Conservation (phyloP, 805 yeast species). For the Pichia sporocuriosa region DNA sequence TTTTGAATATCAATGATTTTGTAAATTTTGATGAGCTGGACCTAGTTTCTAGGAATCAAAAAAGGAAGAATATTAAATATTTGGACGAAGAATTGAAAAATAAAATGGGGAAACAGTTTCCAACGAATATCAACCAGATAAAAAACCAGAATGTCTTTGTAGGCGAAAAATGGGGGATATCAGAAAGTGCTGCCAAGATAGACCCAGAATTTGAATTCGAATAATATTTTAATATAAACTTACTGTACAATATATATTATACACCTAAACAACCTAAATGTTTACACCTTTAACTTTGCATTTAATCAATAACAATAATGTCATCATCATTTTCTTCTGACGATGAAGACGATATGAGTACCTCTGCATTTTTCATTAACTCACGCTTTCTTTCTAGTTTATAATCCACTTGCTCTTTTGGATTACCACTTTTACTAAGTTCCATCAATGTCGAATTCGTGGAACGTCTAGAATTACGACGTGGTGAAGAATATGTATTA, state of each 20-base stretch:
- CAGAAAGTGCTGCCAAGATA: conserved; percentile 30
- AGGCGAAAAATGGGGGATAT: conserved; percentile 31
- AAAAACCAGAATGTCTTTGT: conserved; percentile 23
- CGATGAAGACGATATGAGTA: conserved; percentile 1
- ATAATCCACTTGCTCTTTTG: conserved; percentile 9
- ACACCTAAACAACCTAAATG: not conserved
- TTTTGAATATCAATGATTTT: conserved; percentile 20
- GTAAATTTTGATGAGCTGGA: conserved; percentile 17
- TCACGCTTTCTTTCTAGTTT: conserved; percentile 1
- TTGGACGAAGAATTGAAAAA: conserved; percentile 27
- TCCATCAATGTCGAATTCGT: conserved; percentile 10
- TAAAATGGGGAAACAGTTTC: conserved; percentile 21
- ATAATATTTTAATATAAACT: not conserved
- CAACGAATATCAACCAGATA: conserved; percentile 24
- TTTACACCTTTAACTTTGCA: too few species aligned
- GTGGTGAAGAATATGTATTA: not conserved
- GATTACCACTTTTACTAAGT: conserved; percentile 10
- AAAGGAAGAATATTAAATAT: conserved; percentile 24
- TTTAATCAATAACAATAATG: conserved; percentile 11
- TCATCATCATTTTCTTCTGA: not conserved
- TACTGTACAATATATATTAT: not conserved
- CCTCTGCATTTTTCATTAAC: conserved; percentile 5
- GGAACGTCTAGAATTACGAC: conserved; percentile 1
- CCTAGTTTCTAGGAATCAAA: conserved; percentile 25
- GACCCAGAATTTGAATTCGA: conserved; percentile 24